Base-by-base conservation (phyloP, 169 alveolate species). In the Theileria orientalis region DNA sequence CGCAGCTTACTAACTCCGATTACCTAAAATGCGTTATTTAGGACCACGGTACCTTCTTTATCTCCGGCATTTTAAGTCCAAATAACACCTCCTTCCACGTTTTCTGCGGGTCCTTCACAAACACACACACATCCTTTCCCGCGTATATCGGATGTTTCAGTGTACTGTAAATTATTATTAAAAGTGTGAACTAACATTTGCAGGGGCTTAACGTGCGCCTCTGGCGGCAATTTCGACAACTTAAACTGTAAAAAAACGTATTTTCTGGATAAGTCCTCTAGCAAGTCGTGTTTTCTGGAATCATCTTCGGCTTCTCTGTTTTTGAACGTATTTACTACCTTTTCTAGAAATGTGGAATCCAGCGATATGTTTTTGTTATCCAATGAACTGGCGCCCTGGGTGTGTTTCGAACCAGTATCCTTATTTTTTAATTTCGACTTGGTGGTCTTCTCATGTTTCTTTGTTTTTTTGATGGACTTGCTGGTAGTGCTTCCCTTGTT, bases 71-170 rank as follows among this genome's bases (percentile, higher is more conserved):
- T 11, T 73, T 73, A 27, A 64, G 41, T 13, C 57, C 78, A 32
- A 30, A 29, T 0, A 79, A 14, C 25, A 64, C 72, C 32, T 71
- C 35, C 67, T 79, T 79, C 87, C 87, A 79, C 30, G 59, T 56
- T 37, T 79, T 72, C 63, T 79, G 87, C 0, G 87, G 87, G 54
- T 79, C 87, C 71, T 79, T 79, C 8, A 79, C 87, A 40, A 79
- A 64, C 5, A 79, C 56, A 41, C 87, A 79, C 7, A 79, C 71
- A 14, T 79, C 87, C 73, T 73, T 71, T 13, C 77, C 83, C 1
- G 30, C n/a, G 66, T 79, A 79, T 27, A 79, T 79, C 23, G 87
- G 78, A 23, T 79, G 42, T 30, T 61, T 27, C 40, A 79, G 46
- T 41, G 69, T 46, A 13, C 76, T 68, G 54, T 57, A 68, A 16